Evolutionary conservation across 768 basidiomycete genomes (phyloP), one percentile per base, ranked within the genome.

Genomic region (Dioszegia crocea): DNA sequence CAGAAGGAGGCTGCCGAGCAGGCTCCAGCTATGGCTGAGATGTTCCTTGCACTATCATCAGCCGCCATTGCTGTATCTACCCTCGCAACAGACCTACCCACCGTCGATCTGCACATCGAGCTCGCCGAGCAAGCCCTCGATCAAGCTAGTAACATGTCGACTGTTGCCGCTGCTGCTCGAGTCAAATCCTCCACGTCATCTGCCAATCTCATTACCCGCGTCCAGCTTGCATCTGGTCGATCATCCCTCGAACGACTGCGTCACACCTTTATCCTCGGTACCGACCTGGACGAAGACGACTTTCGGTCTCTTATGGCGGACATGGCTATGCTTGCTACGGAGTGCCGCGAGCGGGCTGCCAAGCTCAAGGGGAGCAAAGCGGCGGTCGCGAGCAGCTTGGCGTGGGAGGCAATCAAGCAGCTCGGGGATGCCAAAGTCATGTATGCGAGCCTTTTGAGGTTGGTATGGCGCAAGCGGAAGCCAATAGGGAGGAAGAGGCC

Each of bases 51-150:
- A 9, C 67, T 75, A 1, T 63, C 71, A 6, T 53, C 61, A 4
- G 67, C 70, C 5, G 69, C 70, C 1, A 60, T 72, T 44, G 54
- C 62, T 39, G 71, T 75, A 27, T 67, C 68, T 8, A 55, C 61
- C 21, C 53, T 73, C 21, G 64, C 71, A 2, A 41, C 40, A 14
- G 72, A 71, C 30, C 44, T 68, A 12, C 39, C 54, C 21, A 47
- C 61, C 2, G 68, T 74, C 26, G 70, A 76, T n/a, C 39, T 62
- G 0, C 67, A 74, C 39, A 59, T 70, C 57, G 74, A 70, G 47
- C 59, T 76, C 0, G 66, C 72, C 39, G 74, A 73, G 45, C 68
- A 74, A 45, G 74, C 74, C 19, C 63, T 76, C 8, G 74, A 76
- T 43, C 74, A 74, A 61, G 74, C 74, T 8, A 67, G 68, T 26